Conservation (phyloP, 2,329 filamentous ascomycete species). For the Aspergillus terreus region DNA sequence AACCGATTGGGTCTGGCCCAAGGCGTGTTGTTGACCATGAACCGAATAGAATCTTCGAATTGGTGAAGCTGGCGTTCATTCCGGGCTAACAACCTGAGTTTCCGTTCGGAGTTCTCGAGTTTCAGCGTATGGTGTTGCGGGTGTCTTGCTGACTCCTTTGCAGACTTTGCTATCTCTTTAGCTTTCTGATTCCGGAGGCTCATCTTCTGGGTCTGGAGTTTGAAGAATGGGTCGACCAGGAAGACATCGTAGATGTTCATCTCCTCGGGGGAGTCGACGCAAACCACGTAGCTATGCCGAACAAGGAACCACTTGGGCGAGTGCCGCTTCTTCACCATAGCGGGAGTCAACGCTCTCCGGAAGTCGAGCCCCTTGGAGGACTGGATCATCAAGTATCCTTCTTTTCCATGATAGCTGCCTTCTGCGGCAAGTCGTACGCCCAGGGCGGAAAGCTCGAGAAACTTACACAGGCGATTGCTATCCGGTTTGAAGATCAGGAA, state of each 20-base stretch:
- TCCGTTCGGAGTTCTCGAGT: constrained; percentile 86
- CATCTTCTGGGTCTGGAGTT: constrained; percentile 68
- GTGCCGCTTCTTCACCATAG: constrained; percentile 75
- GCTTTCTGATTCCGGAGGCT: constrained; percentile 49
- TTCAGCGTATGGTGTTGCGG: constrained; percentile 80
- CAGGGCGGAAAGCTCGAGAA: constrained; percentile 88
- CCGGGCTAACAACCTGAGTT: constrained; percentile 82
- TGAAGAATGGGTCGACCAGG: constrained; percentile 86
- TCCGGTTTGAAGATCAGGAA: constrained; percentile 97
- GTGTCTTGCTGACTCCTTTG: constrained; percentile 58
- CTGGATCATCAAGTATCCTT: constrained; percentile 88
- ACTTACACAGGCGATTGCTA: constrained; percentile 92
- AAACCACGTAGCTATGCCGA: constrained; percentile 95
- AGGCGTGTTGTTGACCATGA: constrained; percentile 76
- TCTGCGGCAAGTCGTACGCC: constrained; percentile 92
- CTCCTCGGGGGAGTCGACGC: constrained; percentile 96
- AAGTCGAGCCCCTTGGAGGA: constrained; percentile 87
- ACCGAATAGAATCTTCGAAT: constrained; percentile 87
- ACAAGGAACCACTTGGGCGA: constrained; percentile 96
- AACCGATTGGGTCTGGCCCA: constrained; percentile 86
- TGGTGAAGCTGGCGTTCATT: constrained; percentile 87
- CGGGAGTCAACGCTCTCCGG: constrained; percentile 72
- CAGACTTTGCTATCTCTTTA: constrained; percentile 61
- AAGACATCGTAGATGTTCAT: constrained; percentile 99
- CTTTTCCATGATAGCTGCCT: constrained; percentile 95